Base-by-base conservation (phyloP, 306 rosid species). In the Rubus idaeus region DNA sequence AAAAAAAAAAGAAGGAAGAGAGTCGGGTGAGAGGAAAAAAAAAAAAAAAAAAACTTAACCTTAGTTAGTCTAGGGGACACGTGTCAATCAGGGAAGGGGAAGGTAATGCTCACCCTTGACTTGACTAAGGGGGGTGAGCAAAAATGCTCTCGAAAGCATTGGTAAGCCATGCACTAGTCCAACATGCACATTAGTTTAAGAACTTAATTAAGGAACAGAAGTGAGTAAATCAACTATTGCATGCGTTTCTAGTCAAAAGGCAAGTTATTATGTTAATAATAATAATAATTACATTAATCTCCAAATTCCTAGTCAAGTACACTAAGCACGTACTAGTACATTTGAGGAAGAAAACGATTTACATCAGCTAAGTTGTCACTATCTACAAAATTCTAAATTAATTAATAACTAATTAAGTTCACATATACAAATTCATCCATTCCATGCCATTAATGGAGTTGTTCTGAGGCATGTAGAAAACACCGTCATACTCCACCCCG, bases 381-480 rank as follows among this genome's bases (percentile, higher is more conserved):
- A 89, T 91, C 86, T 83, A 91, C 93, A 91, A 77, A 71, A 51
- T 62, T 61, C 71, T 75, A 68, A 45, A 17, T 45, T 23, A 72
- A 83, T 41, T 23, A 72, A 83, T 41, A 56, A 60, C 35, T 69
- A 65, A 42, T 18, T 50, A 35, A 35, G 71, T 68, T 81, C 86
- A 91, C 74, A 77, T 64, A 57, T 72, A 92, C 70, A 70, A 46
- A 52, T 80, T 89, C 75, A 85, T 68, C 97, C 98, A 96, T 10
- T 89, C 97, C 84, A 92, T 77, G 69, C 83, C 86, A 42, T 82
- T 83, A 40, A 73, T 79, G 78, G 84, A 89, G 45, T 76, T 80
- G 58, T 77, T 73, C 20, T 79, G 84, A 0, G 89, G 85, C 78
- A 83, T 84, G 71, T 77, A 80, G 23, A 89, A 86, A 45, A 80